Evolutionary conservation across 345 rosid genomes (phyloP), one percentile per base, ranked within the genome.

Genomic region (Balakata baccata): DNA sequence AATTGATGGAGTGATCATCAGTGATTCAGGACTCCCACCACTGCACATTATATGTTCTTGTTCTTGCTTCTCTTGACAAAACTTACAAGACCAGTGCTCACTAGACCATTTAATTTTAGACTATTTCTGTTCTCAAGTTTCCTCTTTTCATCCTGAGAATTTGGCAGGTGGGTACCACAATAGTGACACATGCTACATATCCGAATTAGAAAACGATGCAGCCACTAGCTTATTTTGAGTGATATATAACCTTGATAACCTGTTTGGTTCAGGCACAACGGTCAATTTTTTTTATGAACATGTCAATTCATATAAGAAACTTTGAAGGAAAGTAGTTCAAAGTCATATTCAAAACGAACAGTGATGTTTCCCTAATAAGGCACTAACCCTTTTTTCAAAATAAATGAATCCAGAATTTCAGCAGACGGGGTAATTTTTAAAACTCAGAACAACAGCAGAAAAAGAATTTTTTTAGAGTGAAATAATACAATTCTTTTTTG

Each of bases 1-100:
- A 76, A 83, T 75, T 52, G 92, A 56, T 29, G 94, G 90, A 80
- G 89, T 87, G 80, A 86, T 87, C 76, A 82, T 75, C 39, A 87
- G 86, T 16, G 81, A 77, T 69, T 34, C 74, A 11, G 74, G 78
- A 80, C 75, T 82, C 61, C 29, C 41, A 41, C 70, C 76, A 64
- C 79, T 82, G 16, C 34, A 74, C 71, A 78, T 85, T 39, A 64
- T 25, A 50, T 52, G 72, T 53, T 76, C 81, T 69, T 61, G 62
- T 53, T 75, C 81, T n/a, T 67, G 81, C 84, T 76, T 85, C 82
- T 86, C 89, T 54, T 78, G 82, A 74, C 90, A 90, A 75, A 78
- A 57, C 84, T 82, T 82, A 82, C 86, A 87, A 56, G 84, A 77
- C 77, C 80, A 74, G 56, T 46, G 46, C 66, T 47, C 53, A 71